Percentiles rank a stretch among this genome's conserved stretches.
phyloP scores from a whole-genome alignment of 1,284 basidiomycete genomes.

The Cutaneotrichosporon sp. region DNA sequence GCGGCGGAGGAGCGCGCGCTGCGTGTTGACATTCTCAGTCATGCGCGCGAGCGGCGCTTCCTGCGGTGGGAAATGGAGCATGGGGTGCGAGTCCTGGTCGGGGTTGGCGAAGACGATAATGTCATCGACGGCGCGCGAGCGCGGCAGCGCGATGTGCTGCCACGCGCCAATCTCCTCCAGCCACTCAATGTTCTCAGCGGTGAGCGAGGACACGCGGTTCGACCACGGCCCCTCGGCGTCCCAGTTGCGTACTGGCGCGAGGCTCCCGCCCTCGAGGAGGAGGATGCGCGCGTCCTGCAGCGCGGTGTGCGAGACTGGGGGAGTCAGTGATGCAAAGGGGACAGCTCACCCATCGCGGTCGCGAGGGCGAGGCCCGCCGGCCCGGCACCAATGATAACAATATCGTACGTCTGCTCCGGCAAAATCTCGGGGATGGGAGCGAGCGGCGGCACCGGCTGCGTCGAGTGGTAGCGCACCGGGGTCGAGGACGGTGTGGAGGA shows the following conservation, averaged over 20 bases:
- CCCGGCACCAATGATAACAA: slow-evolving; percentile 93
- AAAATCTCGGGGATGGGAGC: slow-evolving; percentile 26
- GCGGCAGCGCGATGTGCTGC: slow-evolving; percentile 68
- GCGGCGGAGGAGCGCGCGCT: slow-evolving; percentile 69
- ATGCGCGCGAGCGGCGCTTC: slow-evolving; percentile 67
- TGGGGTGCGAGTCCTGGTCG: slow-evolving; percentile 54
- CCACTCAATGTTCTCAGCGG: slow-evolving; percentile 76
- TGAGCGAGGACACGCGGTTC: slow-evolving; percentile 87
- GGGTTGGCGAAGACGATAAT: slow-evolving; percentile 81
- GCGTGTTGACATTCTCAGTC: slow-evolving; percentile 88
- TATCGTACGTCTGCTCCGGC: slow-evolving; percentile 60
- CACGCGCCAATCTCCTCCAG: slow-evolving; percentile 80
- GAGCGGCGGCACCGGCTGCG: slow-evolving; percentile 2
- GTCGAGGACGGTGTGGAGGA: neutral
- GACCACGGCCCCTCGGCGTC: slow-evolving; percentile 65
- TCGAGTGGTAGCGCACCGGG: slow-evolving; percentile 1
- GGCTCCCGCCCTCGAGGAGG: slow-evolving; percentile 76
- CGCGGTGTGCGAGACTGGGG: slow-evolving; percentile 21
- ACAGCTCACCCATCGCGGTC: slow-evolving; percentile 71
- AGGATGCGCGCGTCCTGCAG: slow-evolving; percentile 55
- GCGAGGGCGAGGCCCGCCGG: slow-evolving; percentile 89
- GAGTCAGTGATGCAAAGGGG: too few species aligned
- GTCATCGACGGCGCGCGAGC: slow-evolving; percentile 73
- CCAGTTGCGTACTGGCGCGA: slow-evolving; percentile 72
- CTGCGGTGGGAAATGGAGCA: slow-evolving; percentile 45